Percentiles rank a stretch among this genome's conserved stretches.
Conservation (phyloP, 768 basidiomycete genomes). For the Termitomyces sp. region DNA sequence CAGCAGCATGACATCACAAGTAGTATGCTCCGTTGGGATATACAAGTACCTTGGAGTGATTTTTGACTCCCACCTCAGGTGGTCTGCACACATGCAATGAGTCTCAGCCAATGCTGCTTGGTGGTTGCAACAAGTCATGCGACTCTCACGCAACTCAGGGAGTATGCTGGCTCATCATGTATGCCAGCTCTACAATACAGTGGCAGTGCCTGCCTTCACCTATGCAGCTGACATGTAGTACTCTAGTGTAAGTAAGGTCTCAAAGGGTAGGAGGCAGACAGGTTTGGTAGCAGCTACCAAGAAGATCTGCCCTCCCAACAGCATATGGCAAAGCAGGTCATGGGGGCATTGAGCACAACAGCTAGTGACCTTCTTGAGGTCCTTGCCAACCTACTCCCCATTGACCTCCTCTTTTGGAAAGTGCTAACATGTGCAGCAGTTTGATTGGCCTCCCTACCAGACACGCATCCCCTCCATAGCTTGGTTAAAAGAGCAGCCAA, state of each 20-base stretch:
- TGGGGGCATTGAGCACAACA: neutral
- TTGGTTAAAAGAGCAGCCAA: neutral
- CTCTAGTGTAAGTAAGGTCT: neutral
- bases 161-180: neutral
- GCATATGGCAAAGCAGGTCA: neutral
- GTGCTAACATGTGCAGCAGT: neutral
- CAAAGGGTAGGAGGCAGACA: neutral
- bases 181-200: neutral
- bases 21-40: neutral
- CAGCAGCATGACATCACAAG: neutral
- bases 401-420: neutral
- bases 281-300: neutral
- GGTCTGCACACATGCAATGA: neutral
- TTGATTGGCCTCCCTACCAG: neutral
- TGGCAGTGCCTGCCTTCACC: neutral
- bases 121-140: neutral
- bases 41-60: neutral
- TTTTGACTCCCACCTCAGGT: neutral
- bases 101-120: neutral
- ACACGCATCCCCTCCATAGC: neutral
- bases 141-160: neutral
- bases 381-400: neutral
- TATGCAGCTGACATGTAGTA: neutral
- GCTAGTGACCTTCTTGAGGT: neutral
- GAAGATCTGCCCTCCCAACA: neutral